Base-by-base conservation (phyloP, 2,329 filamentous ascomycete species). In the Fusarium hainanense region DNA sequence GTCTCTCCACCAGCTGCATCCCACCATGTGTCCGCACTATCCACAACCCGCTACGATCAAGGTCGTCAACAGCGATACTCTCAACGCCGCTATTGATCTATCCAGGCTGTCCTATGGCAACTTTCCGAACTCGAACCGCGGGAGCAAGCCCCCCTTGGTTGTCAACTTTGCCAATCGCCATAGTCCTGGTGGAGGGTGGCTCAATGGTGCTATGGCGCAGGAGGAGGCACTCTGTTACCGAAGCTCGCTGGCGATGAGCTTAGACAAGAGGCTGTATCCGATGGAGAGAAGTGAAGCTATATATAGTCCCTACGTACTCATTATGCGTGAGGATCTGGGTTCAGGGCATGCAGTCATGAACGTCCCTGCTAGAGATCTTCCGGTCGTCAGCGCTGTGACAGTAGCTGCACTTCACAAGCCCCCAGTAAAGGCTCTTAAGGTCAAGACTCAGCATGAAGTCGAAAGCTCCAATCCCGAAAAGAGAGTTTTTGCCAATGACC, bases 381-480 rank as follows among this genome's bases (percentile, higher is more conserved):
- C 16, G 3, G 34, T 37, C 6, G 34, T 37, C 9, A 37, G 34
- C 34, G 9, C 34, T 6, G 34, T 37, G 9, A 37, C 34, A 11
- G 9, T 37, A 37, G 34, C 34, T 7, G 34, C 34, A 12, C 34
- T 37, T 7, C 34, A n/a, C 2, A 37, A 37, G 10, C 34, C 34
- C 0, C 34, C 6, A 2, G 18, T 37, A 5, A 37, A 37, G 5
- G 12, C 10, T 0, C 6, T 37, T 0, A n/a, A n/a, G 3, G 27
- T 6, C 27, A 28, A 28, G 27, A 1, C 4, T 6, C 23, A n/a
- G n/a, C n/a, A n/a, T n/a, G n/a, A n/a, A n/a, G n/a, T n/a, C n/a
- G n/a, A n/a, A n/a, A n/a, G n/a, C n/a, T n/a, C n/a, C n/a, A n/a
- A n/a, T n/a, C n/a, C 27, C 2, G 27, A 28, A 28, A 37, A 37